Percentiles rank a stretch among this genome's conserved stretches.
Evolutionary conservation across 148 eudicot genomes (phyloP).

Genomic region (Nyssa sinensis): DNA sequence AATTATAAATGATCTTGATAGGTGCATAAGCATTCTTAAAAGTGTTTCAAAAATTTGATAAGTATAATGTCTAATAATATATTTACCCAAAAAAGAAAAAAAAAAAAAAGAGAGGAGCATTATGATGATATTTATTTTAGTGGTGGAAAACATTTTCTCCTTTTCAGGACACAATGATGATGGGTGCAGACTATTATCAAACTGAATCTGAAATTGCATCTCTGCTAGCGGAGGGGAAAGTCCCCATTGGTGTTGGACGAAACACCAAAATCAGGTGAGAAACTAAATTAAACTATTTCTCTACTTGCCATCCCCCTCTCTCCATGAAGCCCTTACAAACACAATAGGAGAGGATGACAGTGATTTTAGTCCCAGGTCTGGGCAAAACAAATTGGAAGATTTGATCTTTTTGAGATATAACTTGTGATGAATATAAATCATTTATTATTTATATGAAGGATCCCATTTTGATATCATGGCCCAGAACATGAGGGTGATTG

Average conservation of each 20-base stretch:
- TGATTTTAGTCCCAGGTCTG: neutral
- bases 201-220: conserved; percentile 88
- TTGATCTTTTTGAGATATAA: neutral
- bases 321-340: neutral
- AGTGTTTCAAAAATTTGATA: too few relatives aligned
- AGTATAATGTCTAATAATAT: too few relatives aligned
- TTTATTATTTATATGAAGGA: too few relatives aligned
- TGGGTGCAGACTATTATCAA: conserved; percentile 97
- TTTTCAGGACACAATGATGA: conserved; percentile 80
- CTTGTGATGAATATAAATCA: neutral
- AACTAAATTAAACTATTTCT: neutral
- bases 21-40: too few relatives aligned
- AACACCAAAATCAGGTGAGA: conserved; percentile 79
- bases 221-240: conserved; percentile 66
- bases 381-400: too few relatives aligned
- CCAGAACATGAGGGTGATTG: too few relatives aligned
- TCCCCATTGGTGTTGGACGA: conserved; percentile 87
- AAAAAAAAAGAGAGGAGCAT: neutral
- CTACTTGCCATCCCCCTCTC: neutral
- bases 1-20: too few relatives aligned
- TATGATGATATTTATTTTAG: too few relatives aligned
- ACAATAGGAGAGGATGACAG: neutral
- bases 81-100: too few relatives aligned
- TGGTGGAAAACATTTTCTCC: neutral
- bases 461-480: too few relatives aligned